Evolutionary conservation across 768 basidiomycete genomes (phyloP), one percentile per base, ranked within the genome.

Genomic region (Lyophyllum semitale): DNA sequence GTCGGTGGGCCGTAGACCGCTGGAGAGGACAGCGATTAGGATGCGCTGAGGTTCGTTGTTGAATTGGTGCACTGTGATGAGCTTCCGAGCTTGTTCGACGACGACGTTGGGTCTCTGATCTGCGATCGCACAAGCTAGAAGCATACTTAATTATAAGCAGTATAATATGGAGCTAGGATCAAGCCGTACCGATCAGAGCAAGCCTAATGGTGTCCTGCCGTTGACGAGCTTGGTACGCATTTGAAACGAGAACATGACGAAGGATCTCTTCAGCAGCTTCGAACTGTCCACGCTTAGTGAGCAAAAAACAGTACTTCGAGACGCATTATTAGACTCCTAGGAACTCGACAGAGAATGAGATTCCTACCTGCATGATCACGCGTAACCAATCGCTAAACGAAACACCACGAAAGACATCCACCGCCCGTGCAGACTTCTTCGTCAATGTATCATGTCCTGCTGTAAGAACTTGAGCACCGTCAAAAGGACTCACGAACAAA

Each of bases 41-140:
- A 98, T 79, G 6, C 93, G 85, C 12, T 90, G 72, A 0, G 93
- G 88, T 38, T 95, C 93, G 50, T 93, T 90, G 64, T 94, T 88
- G 75, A 91, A 94, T 65, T 96, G 93, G 64, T 93, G 77, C 0
- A 73, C 71, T 29, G 81, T 85, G 53, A 91, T 84, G 29, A 98
- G 72, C 58, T 89, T 89, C 23, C 93, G 84, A 29, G 81, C 81
- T 63, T 92, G 88, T 56, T 92, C 88, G 15, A 92, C 82, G 15
- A 90, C 82, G 9, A 78, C 72, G 20, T 74, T 63, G 63, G 81
- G 82, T 11, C 83, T 79, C 47, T 82, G 74, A 4, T 77, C 81
- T 1, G 77, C 68, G 33, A 91, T 81, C 7, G 87, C 87, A 64
- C 90, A 92, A 1, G 93, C 95, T 96, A 63, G 4, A 37, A 40